Percentiles rank a stretch among this genome's conserved stretches.
Evolutionary conservation across 2,329 filamentous ascomycete species (phyloP).

Genomic region (Herpotrichia juniperi): DNA sequence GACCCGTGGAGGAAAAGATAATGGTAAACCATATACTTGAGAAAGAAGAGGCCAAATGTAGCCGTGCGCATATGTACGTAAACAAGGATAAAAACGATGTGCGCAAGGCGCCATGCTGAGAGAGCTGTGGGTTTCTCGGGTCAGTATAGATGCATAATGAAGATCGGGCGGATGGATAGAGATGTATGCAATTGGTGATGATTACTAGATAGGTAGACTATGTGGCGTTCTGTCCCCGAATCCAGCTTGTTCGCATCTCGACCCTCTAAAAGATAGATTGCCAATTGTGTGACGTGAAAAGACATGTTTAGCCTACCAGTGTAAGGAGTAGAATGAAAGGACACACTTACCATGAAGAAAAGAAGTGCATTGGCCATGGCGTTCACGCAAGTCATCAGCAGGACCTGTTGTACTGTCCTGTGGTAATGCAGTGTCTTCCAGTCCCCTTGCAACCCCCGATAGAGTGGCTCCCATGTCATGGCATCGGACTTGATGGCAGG

Average conservation of each 20-base stretch:
- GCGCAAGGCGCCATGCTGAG: conserved; percentile 32
- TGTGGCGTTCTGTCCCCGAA: neutral
- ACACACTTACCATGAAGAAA: conserved; percentile 37
- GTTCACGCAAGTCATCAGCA: conserved; percentile 33
- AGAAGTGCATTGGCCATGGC: conserved; percentile 32
- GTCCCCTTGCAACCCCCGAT: conserved; percentile 26
- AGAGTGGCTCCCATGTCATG: conserved; percentile 35
- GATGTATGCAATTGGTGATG: neutral
- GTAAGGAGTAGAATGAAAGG: neutral
- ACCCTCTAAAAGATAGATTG: neutral
- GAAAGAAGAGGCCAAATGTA: conserved; percentile 28
- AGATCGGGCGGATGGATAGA: neutral
- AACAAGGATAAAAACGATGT: conserved; percentile 35
- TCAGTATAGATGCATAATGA: conserved; percentile 10
- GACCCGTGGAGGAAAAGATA: conserved; percentile 30
- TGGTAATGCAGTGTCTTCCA: conserved; percentile 37
- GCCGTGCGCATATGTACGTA: conserved; percentile 34
- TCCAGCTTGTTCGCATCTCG: neutral
- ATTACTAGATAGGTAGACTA: neutral
- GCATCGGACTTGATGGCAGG: conserved; percentile 27
- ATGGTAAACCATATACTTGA: conserved; percentile 36
- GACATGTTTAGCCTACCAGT: neutral
- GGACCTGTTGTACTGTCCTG: conserved; percentile 29
- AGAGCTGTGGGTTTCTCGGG: conserved; percentile 23
- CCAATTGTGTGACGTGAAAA: neutral